Evolutionary conservation across 192 early-diverging fungal species (phyloP).

Genomic region (Rhizophagus prolifer): DNA sequence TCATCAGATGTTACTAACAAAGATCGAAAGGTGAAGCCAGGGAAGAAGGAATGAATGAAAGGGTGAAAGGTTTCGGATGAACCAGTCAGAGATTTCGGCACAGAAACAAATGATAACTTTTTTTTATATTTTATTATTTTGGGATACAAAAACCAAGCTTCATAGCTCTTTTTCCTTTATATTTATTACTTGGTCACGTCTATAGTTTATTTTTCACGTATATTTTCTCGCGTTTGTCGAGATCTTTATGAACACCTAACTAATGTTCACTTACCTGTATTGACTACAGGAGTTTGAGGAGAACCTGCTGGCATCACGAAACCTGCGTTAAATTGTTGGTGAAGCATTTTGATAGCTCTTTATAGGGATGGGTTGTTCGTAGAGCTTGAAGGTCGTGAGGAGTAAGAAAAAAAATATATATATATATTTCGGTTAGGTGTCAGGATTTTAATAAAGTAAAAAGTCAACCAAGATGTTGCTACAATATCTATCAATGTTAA

Average conservation of each 20-base stretch:
- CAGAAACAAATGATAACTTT: background rate
- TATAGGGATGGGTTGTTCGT: background rate
- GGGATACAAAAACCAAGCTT: background rate
- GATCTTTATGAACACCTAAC: background rate
- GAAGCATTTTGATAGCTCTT: conserved; percentile 10
- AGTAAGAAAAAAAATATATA: conserved; percentile 20
- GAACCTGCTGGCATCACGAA: background rate
- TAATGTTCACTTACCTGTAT: conserved; percentile 3
- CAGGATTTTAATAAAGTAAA: background rate
- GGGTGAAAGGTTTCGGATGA: conserved; percentile 5
- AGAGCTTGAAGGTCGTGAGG: background rate
- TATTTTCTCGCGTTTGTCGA: conserved; percentile 4
- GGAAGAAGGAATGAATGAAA: background rate
- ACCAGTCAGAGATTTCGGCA: background rate
- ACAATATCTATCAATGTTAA: background rate
- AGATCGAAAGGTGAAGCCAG: background rate
- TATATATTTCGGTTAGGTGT: background rate
- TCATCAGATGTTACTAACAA: conserved; percentile 15
- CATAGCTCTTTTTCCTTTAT: background rate
- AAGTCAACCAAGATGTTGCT: background rate
- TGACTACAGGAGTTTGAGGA: background rate
- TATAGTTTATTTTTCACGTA: conserved; percentile 3
- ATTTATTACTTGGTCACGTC: background rate
- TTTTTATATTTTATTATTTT: background rate
- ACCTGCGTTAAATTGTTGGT: conserved; percentile 7